These are phyloP conservation scores for Primulina tabacum DNA, from an alignment of 257 asterid species.

Conservation along the genomic window DNA sequence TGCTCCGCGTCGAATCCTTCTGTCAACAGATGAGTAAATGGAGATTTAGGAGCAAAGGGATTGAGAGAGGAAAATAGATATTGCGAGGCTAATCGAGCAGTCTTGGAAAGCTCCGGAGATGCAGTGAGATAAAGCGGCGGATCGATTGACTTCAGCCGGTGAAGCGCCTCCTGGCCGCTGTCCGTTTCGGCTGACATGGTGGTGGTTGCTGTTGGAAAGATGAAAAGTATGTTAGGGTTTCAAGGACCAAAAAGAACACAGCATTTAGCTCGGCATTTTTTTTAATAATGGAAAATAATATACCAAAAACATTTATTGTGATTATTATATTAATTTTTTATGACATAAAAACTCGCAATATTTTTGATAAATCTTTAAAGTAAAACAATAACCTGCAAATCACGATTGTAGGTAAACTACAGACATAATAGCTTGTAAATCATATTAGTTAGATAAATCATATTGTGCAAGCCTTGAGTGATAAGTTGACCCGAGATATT, in stretches of 20 bases:
- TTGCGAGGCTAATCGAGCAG: conserved; percentile 66
- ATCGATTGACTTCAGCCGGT: conserved; percentile 48
- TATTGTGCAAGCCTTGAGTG: no score
- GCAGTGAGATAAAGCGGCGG: conserved; percentile 71
- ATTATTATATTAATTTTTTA: no score
- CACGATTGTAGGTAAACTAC: no score
- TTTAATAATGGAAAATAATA: no score
- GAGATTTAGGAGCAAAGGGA: conserved; percentile 63
- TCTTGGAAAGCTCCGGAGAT: conserved; percentile 57
- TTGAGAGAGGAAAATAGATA: conserved; percentile 55
- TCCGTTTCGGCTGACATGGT: conserved; percentile 27
- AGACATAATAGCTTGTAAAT: no score
- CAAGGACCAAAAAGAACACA: conserved; percentile 12
- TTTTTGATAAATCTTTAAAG: no score
- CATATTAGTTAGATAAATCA: no score
- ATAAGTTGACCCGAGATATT: no score
- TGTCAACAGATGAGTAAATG: conserved; percentile 49
- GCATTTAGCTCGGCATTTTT: no score
- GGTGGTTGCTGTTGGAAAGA: conserved; percentile 18
- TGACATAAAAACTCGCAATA: no score
- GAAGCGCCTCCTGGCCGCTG: conserved; percentile 46
- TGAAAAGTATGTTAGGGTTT: conserved; percentile 35
- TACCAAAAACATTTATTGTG: no score
- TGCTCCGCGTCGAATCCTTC: conserved; percentile 75
- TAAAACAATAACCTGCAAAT: no score